Evolutionary conservation across 2,329 filamentous ascomycete genomes (phyloP), one percentile per base, ranked within the genome.

Genomic region (Lizonia empirigonia): DNA sequence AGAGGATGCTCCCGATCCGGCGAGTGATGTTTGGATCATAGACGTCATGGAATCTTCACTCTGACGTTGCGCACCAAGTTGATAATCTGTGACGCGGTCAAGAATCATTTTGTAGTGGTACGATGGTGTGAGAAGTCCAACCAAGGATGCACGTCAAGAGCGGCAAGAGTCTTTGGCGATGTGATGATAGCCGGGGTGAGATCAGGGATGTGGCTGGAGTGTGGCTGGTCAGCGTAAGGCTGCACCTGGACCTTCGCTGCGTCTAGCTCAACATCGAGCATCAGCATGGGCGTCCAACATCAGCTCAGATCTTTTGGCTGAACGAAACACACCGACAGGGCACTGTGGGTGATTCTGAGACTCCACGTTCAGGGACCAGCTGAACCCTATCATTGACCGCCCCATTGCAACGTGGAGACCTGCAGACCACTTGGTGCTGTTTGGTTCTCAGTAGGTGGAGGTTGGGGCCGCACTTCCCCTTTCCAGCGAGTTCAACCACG

Each of bases 371-470:
- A 44, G 35, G n/a, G 23, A 30, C 32, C 8, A 16, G 42, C 36
- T 37, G 41, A 30, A 20, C 32, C 41, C 30, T 35, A 39, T 36
- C 40, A 23, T 38, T 40, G 24, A 35, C 23, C 30, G 42, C 42
- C 42, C 42, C 38, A 44, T 29, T 44, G 50, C 44, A 33, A 53
- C 34, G 50, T 48, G 44, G 34, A 53, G 39, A 44, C 29, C 19
- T 47, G 10, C 23, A 44, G 34, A n/a, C 50, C 50, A 29, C 27
- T 41, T 40, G 38, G 15, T 37, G 42, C 39, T 40, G 44, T 40
- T n/a, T 53, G 37, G 44, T 19, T 15, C 32, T 15, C 38, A 53
- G 38, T 29, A n/a, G n/a, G n/a, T n/a, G 19, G 33, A 39, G 44
- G 19, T 35, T 44, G 29, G 27, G 50, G 50, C 44, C 37, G 27